Percentiles rank a stretch among this genome's conserved stretches.
phyloP scores from a whole-genome alignment of 1,284 basidiomycete species.

The Fomitopsis pinicola region DNA sequence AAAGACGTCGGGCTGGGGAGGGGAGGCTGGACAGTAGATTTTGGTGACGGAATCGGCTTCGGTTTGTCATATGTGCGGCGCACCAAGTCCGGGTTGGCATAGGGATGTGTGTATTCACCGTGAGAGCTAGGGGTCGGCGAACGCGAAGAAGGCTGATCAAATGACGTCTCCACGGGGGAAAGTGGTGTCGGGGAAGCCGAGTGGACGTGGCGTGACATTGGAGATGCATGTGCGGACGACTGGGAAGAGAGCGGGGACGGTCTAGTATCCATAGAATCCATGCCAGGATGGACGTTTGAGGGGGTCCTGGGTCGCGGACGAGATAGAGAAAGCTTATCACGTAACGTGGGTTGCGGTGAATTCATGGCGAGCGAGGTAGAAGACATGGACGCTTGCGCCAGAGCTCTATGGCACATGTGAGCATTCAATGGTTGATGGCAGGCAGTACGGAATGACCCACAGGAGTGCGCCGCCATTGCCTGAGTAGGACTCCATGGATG shows the following conservation, averaged over 20 bases:
- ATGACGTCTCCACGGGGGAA: constrained; percentile 17
- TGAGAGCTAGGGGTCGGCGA: constrained; percentile 15
- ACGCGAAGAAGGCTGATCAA: constrained; percentile 18
- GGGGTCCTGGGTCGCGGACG: constrained; percentile 29
- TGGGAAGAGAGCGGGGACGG: constrained; percentile 11
- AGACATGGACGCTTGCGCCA: constrained; percentile 58
- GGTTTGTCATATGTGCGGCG: constrained; percentile 32
- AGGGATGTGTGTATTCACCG: constrained; percentile 49
- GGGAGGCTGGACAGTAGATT: constrained; percentile 10
- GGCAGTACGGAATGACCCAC: constrained; percentile 35
- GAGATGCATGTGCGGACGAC: constrained; percentile 18
- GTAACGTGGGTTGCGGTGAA: constrained; percentile 30
- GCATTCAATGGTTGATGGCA: not conserved
- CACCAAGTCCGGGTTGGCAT: constrained; percentile 67
- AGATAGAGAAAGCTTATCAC: constrained; percentile 32
- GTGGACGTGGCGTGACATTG: constrained; percentile 19
- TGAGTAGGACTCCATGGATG: constrained; percentile 55
- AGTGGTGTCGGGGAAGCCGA: constrained; percentile 19
- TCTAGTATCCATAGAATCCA: constrained; percentile 15
- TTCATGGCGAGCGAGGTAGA: constrained; percentile 38
- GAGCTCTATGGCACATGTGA: constrained; percentile 28
- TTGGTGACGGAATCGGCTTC: constrained; percentile 23
- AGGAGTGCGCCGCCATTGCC: constrained; percentile 50
- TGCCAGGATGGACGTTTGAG: constrained; percentile 21
- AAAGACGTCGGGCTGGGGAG: constrained; percentile 19